phyloP scores from a whole-genome alignment of 2,329 filamentous ascomycete genomes.

The Trichoderma citrinoviride region DNA sequence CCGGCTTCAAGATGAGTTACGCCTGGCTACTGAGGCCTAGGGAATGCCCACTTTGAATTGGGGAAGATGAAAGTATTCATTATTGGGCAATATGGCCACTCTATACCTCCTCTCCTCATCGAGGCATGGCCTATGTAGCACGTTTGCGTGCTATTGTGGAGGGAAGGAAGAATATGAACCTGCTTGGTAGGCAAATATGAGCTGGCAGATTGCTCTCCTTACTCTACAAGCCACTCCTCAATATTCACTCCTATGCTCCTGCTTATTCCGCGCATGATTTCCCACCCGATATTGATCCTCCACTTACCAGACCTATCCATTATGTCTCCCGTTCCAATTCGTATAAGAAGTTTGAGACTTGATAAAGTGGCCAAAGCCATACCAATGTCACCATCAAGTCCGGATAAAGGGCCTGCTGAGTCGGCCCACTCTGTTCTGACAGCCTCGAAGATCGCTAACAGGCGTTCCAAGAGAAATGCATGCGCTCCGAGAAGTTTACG shows the following conservation, averaged over 20 bases:
- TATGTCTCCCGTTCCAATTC: conserved; percentile 60
- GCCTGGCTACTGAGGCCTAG: conserved; percentile 25
- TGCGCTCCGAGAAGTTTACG: conserved; percentile 74
- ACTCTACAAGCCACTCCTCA: conserved; percentile 73
- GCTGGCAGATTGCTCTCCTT: conserved; percentile 22
- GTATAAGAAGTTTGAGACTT: conserved; percentile 66
- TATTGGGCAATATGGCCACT: neutral
- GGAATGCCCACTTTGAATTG: neutral
- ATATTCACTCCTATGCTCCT: conserved; percentile 74
- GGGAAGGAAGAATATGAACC: neutral
- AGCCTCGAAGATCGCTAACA: conserved; percentile 73
- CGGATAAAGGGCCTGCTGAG: conserved; percentile 31
- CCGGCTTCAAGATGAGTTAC: conserved; percentile 67
- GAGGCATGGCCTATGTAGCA: neutral
- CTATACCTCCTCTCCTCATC: neutral
- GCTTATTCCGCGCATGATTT: conserved; percentile 67
- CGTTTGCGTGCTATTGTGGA: neutral
- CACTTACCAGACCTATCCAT: conserved; percentile 70
- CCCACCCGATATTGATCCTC: conserved; percentile 77
- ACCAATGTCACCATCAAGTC: conserved; percentile 55
- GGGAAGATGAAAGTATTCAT: neutral
- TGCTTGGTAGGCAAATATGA: neutral
- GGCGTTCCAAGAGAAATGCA: conserved; percentile 72
- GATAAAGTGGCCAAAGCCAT: conserved; percentile 70
- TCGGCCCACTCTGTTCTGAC: conserved; percentile 56